Evolutionary conservation across 208 protist species (phyloP), one percentile per base, ranked within the genome.

Genomic region (Strigomonas culicis): DNA sequence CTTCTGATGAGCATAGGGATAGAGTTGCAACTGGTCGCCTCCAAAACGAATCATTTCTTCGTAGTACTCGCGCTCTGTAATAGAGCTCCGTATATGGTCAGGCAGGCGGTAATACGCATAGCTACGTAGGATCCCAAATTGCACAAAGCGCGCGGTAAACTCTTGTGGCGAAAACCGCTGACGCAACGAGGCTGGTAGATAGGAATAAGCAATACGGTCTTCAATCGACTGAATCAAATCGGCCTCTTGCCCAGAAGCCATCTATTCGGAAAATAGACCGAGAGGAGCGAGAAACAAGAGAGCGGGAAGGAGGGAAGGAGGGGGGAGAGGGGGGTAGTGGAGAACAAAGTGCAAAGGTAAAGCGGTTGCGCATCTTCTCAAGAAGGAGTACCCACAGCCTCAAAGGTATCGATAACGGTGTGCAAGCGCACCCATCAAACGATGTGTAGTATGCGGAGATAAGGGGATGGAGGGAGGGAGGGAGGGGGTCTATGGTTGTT

Each of bases 21-120:
- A 96, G 1, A 96, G 70, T 71, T 91, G 86, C 39, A 90, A 57
- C 46, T 75, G 66, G 62, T 81, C 70, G 30, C 65, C 71, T 4
- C 74, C 64, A 41, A 77, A 67, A 21, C 51, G 41, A n/a, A 96
- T 72, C 79, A 93, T 88, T 25, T 80, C 66, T 19, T 77, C 55
- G 59, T 92, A 92, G 68, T 96, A 96, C 19, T 62, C 79, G 50
- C 66, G 68, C 75, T 93, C 90, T 31, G 75, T 72, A 24, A 82
- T 53, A 4, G 31, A 64, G 6, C 27, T 47, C 7, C 67, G 74
- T 7, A 86, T 66, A 68, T 84, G 90, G 3, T 88, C 74, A 0
- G 88, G 88, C 10, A 94, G 76, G 24, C 82, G 77, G 36, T 80
- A 49, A 74, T 94, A 92, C 43, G 71, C 73, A 58, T 86, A 65